Evolutionary conservation across 1,284 basidiomycete species (phyloP), one percentile per base, ranked within the genome.

Genomic region (Sporisorium reilianum): DNA sequence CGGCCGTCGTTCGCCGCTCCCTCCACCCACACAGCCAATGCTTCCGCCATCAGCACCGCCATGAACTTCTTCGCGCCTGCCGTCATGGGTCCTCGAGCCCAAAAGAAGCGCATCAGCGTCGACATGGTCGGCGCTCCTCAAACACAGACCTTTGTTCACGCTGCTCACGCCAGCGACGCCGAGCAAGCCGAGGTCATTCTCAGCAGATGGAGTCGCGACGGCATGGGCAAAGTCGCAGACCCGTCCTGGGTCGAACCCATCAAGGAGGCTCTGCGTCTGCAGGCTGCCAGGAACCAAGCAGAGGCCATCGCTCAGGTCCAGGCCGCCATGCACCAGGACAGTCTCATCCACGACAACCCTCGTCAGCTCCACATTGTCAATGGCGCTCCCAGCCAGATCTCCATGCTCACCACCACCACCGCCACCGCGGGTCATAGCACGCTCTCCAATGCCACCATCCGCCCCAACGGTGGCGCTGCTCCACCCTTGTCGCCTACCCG

Each of bases 151-250:
- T 82, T 82, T 38, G 75, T 82, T 8, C 95, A 97, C 85, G 89
- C 96, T 66, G 91, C 95, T 23, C 95, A 97, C 86, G 94, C 95
- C 20, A 95, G 93, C 62, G 93, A 96, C 85, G 93, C 90, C 23
- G 93, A 94, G 86, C 93, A 97, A 85, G 91, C 93, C 30, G 92
- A 93, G 83, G 93, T 92, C 32, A 89, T 97, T 63, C 89, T 97
- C 56, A 90, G 89, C 75, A 88, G 93, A 68, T 97, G 95, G 95
- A 91, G 92, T 36, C 90, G 92, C 49, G 94, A 97, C 85, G 92
- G 93, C 36, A 87, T 95, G 80, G 94, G 93, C 68, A 97, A 97
- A 86, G 89, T 80, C 16, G 76, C 77, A 14, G 78, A 82, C 59
- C 79, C 79, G 1, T 40, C 55, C 50, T 97, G 95, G 95, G 94